phyloP scores from a whole-genome alignment of 306 rosid species.

The Begonia loranthoides region DNA sequence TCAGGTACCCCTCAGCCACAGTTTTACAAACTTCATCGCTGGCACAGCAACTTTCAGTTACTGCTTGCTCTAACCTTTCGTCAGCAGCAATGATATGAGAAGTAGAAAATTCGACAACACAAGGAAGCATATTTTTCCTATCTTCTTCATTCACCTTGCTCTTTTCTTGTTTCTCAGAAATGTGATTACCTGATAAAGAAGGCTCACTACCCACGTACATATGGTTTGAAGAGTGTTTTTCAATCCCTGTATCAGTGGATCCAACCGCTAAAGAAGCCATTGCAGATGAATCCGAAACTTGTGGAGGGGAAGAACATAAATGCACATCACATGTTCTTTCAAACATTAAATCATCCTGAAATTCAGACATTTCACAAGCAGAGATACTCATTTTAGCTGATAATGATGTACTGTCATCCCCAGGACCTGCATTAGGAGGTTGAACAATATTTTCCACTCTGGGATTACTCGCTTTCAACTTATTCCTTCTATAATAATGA shows the following conservation, averaged over 20 bases:
- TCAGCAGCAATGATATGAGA: conserved; percentile 18
- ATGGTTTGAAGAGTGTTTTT: conserved; percentile 18
- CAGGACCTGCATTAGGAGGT: conserved; percentile 19
- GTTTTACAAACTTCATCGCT: conserved; percentile 13
- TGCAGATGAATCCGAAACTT: conserved; percentile 14
- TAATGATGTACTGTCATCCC: conserved; percentile 13
- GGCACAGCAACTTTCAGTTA: conserved; percentile 9
- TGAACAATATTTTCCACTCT: conserved; percentile 16
- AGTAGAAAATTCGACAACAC: conserved; percentile 10
- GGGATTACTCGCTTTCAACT: conserved; percentile 31
- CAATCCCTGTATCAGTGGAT: conserved; percentile 18
- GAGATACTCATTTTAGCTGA: conserved; percentile 7
- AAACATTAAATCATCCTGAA: conserved; percentile 19
- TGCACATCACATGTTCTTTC: conserved; percentile 17
- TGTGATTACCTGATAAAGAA: conserved; percentile 11
- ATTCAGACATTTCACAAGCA: conserved; percentile 22
- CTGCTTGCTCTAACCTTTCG: conserved; percentile 14
- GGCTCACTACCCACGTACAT: conserved; percentile 13
- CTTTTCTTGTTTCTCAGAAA: conserved; percentile 18
- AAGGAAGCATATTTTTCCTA: conserved; percentile 13
- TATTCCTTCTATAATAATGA: conserved; percentile 80
- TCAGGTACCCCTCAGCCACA: conserved; percentile 21
- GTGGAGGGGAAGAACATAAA: conserved; percentile 14
- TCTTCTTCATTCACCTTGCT: conserved; percentile 15
- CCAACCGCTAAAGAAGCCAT: conserved; percentile 9